A percentile compares a stretch with the other conserved stretches of the same genome.
These are phyloP conservation scores for Rhynchospora tenuis DNA, from an alignment of 176 grass and related monocot genomes.

Conservation along the genomic window DNA sequence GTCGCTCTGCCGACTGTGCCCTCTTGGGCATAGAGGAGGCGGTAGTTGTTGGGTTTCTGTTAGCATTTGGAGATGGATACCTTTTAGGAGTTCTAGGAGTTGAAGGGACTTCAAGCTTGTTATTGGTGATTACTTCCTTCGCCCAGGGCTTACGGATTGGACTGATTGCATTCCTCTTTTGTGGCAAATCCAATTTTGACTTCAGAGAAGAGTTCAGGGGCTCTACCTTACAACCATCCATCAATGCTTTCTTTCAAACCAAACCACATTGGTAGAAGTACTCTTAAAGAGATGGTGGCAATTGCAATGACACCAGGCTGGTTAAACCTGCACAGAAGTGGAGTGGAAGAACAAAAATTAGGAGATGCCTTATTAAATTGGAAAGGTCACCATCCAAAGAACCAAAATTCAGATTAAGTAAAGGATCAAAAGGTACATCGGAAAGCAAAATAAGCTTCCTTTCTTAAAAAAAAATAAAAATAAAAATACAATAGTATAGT, in stretches of 20 bases:
- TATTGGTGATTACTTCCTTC: slow-evolving; percentile 31
- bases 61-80: slow-evolving; percentile 62
- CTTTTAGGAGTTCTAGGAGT: slow-evolving; percentile 38
- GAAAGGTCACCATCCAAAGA: slow-evolving; percentile 1
- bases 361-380: background rate
- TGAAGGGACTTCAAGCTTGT: slow-evolving; percentile 10
- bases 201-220: slow-evolving; percentile 8
- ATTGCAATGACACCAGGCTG: background rate
- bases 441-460: slow-evolving; percentile 14
- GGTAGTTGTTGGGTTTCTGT: background rate
- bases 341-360: slow-evolving; percentile 1
- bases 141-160: slow-evolving; percentile 41
- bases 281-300: slow-evolving; percentile 7
- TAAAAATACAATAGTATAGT: background rate
- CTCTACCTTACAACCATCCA: slow-evolving; percentile 12
- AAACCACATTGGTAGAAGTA: slow-evolving; percentile 26
- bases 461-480: background rate
- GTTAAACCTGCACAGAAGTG: background rate
- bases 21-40: slow-evolving; percentile 39
- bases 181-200: slow-evolving; percentile 21
- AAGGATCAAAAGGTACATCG: background rate
- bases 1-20: slow-evolving; percentile 49
- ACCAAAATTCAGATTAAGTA: background rate
- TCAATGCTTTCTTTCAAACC: background rate
- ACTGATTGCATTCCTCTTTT: slow-evolving; percentile 16